These are phyloP conservation scores for Tephrocybe sp. DNA, from an alignment of 768 basidiomycete species.

Conservation along the genomic window DNA sequence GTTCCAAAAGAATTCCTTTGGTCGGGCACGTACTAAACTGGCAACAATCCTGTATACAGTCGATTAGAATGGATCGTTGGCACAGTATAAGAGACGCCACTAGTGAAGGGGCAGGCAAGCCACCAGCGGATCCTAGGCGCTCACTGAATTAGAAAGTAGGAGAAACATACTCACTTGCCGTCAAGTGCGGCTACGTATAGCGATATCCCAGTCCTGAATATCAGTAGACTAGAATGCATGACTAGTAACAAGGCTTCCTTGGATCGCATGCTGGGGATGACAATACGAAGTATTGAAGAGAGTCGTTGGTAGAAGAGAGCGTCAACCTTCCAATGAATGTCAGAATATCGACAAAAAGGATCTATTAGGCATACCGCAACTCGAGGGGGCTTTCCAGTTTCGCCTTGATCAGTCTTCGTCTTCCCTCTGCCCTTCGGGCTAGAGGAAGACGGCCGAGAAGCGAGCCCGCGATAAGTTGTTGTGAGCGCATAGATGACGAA, in stretches of 20 bases:
- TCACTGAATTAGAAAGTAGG: no score
- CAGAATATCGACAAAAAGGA: neutral
- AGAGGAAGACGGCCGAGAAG: conserved; percentile 36
- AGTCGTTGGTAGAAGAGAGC: conserved; percentile 87
- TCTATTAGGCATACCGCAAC: conserved; percentile 54
- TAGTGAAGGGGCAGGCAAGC: no score
- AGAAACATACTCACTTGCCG: conserved; percentile 73
- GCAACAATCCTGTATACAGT: conserved; percentile 76
- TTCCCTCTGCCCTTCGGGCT: conserved; percentile 40
- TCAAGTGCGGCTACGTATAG: conserved; percentile 94
- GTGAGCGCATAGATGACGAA: conserved; percentile 74
- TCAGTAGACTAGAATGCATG: conserved; percentile 86
- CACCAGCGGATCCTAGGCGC: no score
- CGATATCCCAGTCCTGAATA: conserved; percentile 89
- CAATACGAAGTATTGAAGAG: conserved; percentile 74
- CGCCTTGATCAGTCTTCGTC: conserved; percentile 22
- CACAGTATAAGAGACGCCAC: no score
- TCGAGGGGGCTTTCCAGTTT: conserved; percentile 45
- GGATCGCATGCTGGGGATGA: conserved; percentile 82
- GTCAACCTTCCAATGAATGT: conserved; percentile 64
- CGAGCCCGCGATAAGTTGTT: conserved; percentile 59
- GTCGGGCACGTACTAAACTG: conserved; percentile 86
- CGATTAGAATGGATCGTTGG: conserved; percentile 10
- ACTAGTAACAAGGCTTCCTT: conserved; percentile 86
- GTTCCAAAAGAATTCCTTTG: conserved; percentile 76